Evolutionary conservation across 2,329 filamentous ascomycete species (phyloP).

Genomic region (Aspergillus costaricaensis): DNA sequence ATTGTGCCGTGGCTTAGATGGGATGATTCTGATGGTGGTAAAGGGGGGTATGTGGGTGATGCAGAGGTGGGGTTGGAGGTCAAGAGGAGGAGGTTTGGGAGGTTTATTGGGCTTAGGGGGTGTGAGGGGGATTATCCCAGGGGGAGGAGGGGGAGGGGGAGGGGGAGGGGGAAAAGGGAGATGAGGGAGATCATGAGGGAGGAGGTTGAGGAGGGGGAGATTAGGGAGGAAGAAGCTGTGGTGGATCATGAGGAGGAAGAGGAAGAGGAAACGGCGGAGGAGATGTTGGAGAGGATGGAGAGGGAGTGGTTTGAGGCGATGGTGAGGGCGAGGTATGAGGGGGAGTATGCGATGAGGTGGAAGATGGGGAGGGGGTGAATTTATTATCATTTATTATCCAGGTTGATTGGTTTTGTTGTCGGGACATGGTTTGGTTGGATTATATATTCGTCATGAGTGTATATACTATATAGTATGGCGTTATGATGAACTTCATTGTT

Average conservation of each 20-base stretch:
- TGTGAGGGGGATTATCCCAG: conserved; percentile 26
- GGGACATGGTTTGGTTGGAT: neutral
- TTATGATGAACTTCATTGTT: neutral
- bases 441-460: neutral
- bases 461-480: neutral
- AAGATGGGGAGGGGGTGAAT: conserved; percentile 15
- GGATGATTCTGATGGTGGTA: conserved; percentile 13
- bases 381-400: too few species aligned
- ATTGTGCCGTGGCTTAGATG: conserved; percentile 32
- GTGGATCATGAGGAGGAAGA: neutral
- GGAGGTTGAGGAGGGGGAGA: neutral
- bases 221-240: neutral
- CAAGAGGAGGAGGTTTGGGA: conserved; percentile 45
- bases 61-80: conserved; percentile 26
- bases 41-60: too few species aligned
- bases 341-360: conserved; percentile 20
- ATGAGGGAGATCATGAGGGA: neutral
- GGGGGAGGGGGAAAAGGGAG: neutral
- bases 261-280: conserved; percentile 13
- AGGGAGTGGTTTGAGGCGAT: conserved; percentile 35
- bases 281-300: conserved; percentile 28
- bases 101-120: conserved; percentile 46
- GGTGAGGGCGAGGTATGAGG: conserved; percentile 26
- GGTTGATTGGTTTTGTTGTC: neutral
- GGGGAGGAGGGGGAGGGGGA: conserved; percentile 22